A percentile compares a stretch with the other conserved stretches of the same genome.
phyloP scores from a whole-genome alignment of 225 moss, liverwort and hornwort species.

The Physcomitrium patens region DNA sequence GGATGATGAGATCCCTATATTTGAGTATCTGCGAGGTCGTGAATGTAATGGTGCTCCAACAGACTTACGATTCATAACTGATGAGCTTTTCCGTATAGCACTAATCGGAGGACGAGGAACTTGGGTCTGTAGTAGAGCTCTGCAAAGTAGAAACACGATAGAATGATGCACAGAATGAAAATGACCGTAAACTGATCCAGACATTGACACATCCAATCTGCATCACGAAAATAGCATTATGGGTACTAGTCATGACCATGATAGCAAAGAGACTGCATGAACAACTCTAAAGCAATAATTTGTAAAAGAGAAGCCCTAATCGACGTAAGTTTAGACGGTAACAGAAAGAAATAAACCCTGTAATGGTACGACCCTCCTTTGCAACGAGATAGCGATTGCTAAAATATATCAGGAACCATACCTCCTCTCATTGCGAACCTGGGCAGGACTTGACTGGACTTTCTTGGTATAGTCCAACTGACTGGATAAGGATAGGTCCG shows the following conservation, averaged over 20 bases:
- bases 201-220: too few species aligned
- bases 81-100: slow-evolving; percentile 31
- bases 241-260: slow-evolving; percentile 8
- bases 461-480: slow-evolving; percentile 53
- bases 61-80: slow-evolving; percentile 41
- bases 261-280: neutral
- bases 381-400: neutral
- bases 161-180: neutral
- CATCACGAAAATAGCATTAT: too few species aligned
- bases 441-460: slow-evolving; percentile 34
- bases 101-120: slow-evolving; percentile 49
- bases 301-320: neutral
- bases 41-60: slow-evolving; percentile 33
- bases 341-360: neutral
- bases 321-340: neutral
- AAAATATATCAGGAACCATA: slow-evolving; percentile 19
- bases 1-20: slow-evolving; percentile 35
- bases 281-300: slow-evolving; percentile 7
- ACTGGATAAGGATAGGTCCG: slow-evolving; percentile 50
- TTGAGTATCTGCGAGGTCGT: slow-evolving; percentile 39
- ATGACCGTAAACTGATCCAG: neutral
- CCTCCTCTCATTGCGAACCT: slow-evolving; percentile 36
- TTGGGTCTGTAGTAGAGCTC: slow-evolving; percentile 46
- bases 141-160: slow-evolving; percentile 21
- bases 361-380: slow-evolving; percentile 7